Evolutionary conservation across 805 yeast species (phyloP), one percentile per base, ranked within the genome.

Genomic region (Kluyveromyces wickerhamii): DNA sequence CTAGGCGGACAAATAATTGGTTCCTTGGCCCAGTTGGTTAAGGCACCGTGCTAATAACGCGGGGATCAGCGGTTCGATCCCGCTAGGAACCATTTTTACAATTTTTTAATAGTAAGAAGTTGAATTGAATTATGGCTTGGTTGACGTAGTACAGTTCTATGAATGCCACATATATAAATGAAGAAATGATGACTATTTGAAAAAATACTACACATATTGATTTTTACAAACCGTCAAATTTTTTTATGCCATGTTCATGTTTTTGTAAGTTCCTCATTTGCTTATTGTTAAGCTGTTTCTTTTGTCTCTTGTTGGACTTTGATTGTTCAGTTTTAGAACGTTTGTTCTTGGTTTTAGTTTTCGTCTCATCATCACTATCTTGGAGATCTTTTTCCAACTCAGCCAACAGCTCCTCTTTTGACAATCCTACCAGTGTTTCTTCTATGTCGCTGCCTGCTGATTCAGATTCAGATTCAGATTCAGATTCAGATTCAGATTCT

Each of bases 211-310:
- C 20, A 28, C 20, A 28, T 23, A 28, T 28, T n/a, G n/a, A n/a
- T n/a, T n/a, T n/a, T n/a, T 45, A 77, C 34, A 77, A 56, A 38
- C 69, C 87, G 7, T 77, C 86, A 48, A 80, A 80, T 44, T 62
- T 72, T 27, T 69, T 63, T 34, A 79, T 78, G 0, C 85, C 85
- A 43, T 77, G 83, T 37, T 72, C 78, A 35, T 71, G 74, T 21
- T 65, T 65, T 29, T 69, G 76, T 38, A 62, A 41, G 35, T 71
- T 72, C 29, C 61, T 57, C 27, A 70, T 44, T 42, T 71, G 76
- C 40, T 71, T 71, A 11, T 69, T 57, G 4, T 65, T 49, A 34
- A 66, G 38, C 38, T 57, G 58, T 23, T 48, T 47, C 43, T 65
- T 64, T 35, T 60, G 43, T 38, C 48, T 48, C 41, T 52, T 55